Conservation (phyloP, 768 basidiomycete genomes). For the Lenzites betulinus region DNA sequence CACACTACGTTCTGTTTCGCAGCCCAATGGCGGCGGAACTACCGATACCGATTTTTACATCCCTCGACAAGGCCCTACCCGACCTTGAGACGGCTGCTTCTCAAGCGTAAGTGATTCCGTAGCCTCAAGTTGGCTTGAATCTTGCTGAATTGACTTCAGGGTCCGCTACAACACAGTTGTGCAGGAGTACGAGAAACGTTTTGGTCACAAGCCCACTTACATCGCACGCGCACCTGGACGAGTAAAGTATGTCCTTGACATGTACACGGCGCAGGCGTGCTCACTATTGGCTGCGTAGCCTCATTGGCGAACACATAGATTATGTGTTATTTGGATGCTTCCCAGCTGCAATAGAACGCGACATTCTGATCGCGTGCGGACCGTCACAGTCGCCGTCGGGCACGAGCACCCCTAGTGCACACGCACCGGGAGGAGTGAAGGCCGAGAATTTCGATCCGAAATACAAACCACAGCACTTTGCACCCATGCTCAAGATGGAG, state of each 20-base stretch:
- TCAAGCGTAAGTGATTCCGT: constrained; percentile 42
- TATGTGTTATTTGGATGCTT: constrained; percentile 83
- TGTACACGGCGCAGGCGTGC: not conserved
- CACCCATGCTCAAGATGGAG: constrained; percentile 44
- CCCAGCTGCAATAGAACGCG: constrained; percentile 82
- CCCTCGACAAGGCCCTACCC: constrained; percentile 56
- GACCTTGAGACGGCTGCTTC: constrained; percentile 54
- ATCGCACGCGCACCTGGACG: constrained; percentile 80
- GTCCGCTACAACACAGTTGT: constrained; percentile 63
- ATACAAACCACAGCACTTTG: constrained; percentile 62
- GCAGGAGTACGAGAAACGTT: constrained; percentile 61
- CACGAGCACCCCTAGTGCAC: constrained; percentile 32
- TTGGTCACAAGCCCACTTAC: constrained; percentile 66
- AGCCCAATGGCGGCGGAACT: constrained; percentile 53
- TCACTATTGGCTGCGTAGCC: constrained; percentile 3
- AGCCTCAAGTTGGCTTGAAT: not conserved
- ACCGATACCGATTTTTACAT: constrained; percentile 62
- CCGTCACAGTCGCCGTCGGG: constrained; percentile 30
- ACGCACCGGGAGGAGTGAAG: constrained; percentile 52
- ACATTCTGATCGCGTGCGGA: constrained; percentile 79
- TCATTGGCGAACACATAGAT: constrained; percentile 80
- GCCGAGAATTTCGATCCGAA: constrained; percentile 63
- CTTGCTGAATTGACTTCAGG: constrained; percentile 25
- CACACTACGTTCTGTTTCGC: not conserved
- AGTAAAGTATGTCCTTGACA: constrained; percentile 57